Conservation (phyloP, 202 grass and related monocot genomes). For the Saccharum hybrid region DNA sequence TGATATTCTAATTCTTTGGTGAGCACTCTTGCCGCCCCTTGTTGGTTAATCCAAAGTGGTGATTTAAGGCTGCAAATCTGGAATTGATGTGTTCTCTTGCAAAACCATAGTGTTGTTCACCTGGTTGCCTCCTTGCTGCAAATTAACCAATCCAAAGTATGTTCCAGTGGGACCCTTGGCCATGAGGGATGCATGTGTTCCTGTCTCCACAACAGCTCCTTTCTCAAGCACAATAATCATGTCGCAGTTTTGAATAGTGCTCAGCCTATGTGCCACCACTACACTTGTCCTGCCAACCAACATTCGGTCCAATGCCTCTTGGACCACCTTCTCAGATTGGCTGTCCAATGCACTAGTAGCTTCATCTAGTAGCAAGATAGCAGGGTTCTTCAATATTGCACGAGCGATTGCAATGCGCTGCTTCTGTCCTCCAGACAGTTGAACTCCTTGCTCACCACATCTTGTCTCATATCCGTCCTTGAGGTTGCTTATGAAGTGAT, state of each 20-base stretch:
- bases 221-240: slow-evolving; percentile 72
- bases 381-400: slow-evolving; percentile 77
- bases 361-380: slow-evolving; percentile 78
- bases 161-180: slow-evolving; percentile 57
- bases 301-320: slow-evolving; percentile 72
- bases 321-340: slow-evolving; percentile 79
- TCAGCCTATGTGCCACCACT: slow-evolving; percentile 80
- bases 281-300: slow-evolving; percentile 77
- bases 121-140: slow-evolving; percentile 62
- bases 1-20: not conserved
- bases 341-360: slow-evolving; percentile 82
- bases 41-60: not conserved
- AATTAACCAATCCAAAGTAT: slow-evolving; percentile 65
- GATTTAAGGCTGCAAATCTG: not conserved
- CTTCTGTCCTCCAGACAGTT: slow-evolving; percentile 86
- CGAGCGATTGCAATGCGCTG: slow-evolving; percentile 81
- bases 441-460: slow-evolving; percentile 75
- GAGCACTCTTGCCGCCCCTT: not conserved
- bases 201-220: slow-evolving; percentile 70
- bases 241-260: slow-evolving; percentile 70
- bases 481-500: slow-evolving; percentile 81
- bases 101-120: not conserved
- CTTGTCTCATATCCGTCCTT: slow-evolving; percentile 75
- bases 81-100: slow-evolving; percentile 7
- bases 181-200: slow-evolving; percentile 77